Evolutionary conservation across 805 yeast species (phyloP), one percentile per base, ranked within the genome.

Genomic region (Cyberlindnera samutprakarnensis): DNA sequence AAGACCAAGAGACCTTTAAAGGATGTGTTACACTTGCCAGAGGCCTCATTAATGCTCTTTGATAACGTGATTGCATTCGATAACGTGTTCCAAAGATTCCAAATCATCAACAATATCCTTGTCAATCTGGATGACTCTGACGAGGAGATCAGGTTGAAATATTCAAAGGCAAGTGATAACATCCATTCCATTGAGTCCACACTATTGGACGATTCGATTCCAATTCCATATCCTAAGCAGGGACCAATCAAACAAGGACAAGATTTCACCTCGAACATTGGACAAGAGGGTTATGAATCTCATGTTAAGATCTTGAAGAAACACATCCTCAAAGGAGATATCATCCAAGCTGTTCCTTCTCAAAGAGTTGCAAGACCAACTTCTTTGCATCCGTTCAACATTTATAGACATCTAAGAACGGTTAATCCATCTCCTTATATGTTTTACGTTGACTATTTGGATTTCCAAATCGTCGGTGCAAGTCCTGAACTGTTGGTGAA

Each of bases 351-450:
- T 1, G 99, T 92, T 16, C 99, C 99, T 6, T 88, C 96, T 2
- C 98, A 92, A 65, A 72, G 99, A 53, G 87, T 92, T 18, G 85
- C 94, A 5, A 78, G 96, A 58, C 96, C 95, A 23, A 92, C 99
- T 0, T 76, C 87, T 4, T 65, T 92, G 46, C 97, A 92, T 56
- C 97, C 99, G 2, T 92, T 92, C 70, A 92, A 92, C 61, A 82
- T 92, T 28, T 92, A 90, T 62, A 79, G 94, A 45, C 96, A 90
- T 53, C 68, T 92, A 48, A 73, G 98, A 54, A 82, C 95, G 0
- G 96, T 92, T 29, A 92, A 92, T 59, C 98, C 99, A 9, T 86
- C 96, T 2, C 99, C 99, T 18, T 92, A 92, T 57, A 70, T 92
- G 68, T 92, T 92, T 56, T 92, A 87, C 59, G 78, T 92, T 43